Evolutionary conservation across 441 rosid species (phyloP).

Genomic region (Aleurites moluccanus): DNA sequence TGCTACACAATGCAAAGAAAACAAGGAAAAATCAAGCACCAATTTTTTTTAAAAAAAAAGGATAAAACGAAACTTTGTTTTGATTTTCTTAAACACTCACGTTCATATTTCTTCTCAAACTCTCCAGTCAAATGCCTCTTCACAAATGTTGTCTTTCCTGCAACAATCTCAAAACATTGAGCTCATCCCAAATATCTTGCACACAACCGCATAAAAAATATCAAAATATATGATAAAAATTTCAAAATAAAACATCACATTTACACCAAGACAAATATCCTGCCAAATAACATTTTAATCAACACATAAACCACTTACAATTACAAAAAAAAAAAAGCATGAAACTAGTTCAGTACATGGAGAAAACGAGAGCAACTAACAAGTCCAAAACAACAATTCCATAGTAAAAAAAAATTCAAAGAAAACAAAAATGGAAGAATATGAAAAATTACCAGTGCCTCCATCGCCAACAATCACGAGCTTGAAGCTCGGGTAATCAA

Average conservation of each 20-base stretch:
- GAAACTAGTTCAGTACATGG: neutral
- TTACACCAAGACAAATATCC: neutral
- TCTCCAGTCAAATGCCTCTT: constrained; percentile 62
- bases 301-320: neutral
- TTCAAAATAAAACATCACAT: constrained; percentile 1
- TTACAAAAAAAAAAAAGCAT: neutral
- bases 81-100: constrained; percentile 25
- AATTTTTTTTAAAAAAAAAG: no score
- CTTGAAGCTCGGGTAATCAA: constrained; percentile 71
- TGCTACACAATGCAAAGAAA: constrained; percentile 28
- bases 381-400: neutral
- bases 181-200: neutral
- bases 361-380: neutral
- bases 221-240: neutral
- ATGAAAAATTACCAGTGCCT: constrained; percentile 41
- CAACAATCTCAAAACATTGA: neutral
- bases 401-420: neutral
- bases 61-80: neutral
- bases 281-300: neutral
- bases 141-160: constrained; percentile 57
- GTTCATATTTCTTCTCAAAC: constrained; percentile 60
- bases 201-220: neutral
- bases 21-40: neutral
- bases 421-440: neutral
- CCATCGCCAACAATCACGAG: constrained; percentile 71